Percentiles rank a stretch among this genome's conserved stretches.
Conservation (phyloP, 352 stramenopile species). For the Achlya hypogyna region DNA sequence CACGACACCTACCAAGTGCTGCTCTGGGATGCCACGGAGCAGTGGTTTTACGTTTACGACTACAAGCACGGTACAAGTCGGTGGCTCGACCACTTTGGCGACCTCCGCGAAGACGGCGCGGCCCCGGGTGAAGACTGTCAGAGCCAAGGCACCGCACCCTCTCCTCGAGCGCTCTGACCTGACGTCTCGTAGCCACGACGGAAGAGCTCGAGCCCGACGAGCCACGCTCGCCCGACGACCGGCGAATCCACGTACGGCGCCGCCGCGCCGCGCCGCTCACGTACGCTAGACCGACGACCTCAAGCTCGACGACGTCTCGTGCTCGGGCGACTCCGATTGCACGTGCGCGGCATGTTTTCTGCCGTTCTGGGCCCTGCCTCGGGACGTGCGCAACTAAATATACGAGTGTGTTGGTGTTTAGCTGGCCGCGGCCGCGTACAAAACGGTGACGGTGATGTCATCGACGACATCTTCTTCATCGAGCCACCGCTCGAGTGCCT, state of each 20-base stretch:
- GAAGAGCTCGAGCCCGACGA: slow-evolving; percentile 4
- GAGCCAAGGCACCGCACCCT: neutral
- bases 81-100: slow-evolving; percentile 9
- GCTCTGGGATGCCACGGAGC: neutral
- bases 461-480: slow-evolving; percentile 74
- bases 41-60: slow-evolving; percentile 19
- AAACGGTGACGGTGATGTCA: slow-evolving; percentile 51
- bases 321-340: neutral
- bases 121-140: neutral
- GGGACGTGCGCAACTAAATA: neutral
- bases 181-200: neutral
- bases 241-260: too few species aligned
- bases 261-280: too few species aligned
- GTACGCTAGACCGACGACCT: too few species aligned
- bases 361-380: neutral
- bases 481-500: slow-evolving; percentile 66
- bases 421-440: too few species aligned
- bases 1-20: neutral
- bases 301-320: neutral
- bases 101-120: neutral
- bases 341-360: neutral
- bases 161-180: neutral
- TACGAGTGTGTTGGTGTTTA: neutral
- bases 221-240: neutral
- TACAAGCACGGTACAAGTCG: slow-evolving; percentile 1